These are phyloP conservation scores for Wickerhamomyces chaumierensis DNA, from an alignment of 805 yeast genomes.

Conservation along the genomic window DNA sequence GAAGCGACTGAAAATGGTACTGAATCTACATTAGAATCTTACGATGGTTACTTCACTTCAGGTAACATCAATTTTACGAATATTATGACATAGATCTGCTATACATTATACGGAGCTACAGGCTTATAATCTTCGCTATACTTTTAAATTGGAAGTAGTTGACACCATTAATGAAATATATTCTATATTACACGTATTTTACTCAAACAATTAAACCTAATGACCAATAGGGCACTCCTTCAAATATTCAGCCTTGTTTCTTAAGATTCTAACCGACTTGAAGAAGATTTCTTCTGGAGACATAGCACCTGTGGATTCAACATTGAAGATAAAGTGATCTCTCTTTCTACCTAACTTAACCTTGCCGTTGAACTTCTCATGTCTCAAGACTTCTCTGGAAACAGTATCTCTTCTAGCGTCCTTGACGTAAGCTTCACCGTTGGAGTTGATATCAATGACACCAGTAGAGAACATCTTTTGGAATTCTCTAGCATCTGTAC, in stretches of 20 bases:
- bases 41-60: slow-evolving; percentile 6
- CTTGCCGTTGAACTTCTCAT: slow-evolving; percentile 78
- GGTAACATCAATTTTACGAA: slow-evolving; percentile 4
- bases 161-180: no score
- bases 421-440: slow-evolving; percentile 66
- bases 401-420: slow-evolving; percentile 95
- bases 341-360: slow-evolving; percentile 86
- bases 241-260: slow-evolving; percentile 73
- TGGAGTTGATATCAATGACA: slow-evolving; percentile 63
- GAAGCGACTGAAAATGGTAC: slow-evolving; percentile 1
- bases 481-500: slow-evolving; percentile 67
- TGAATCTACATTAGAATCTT: slow-evolving; percentile 3
- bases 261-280: slow-evolving; percentile 77
- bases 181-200: not conserved
- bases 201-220: not conserved
- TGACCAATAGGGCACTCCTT: slow-evolving; percentile 69
- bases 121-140: no score
- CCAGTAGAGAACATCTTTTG: slow-evolving; percentile 90
- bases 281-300: slow-evolving; percentile 91
- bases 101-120: no score
- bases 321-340: slow-evolving; percentile 88
- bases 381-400: slow-evolving; percentile 91
- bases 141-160: no score
- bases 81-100: not conserved
- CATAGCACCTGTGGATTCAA: slow-evolving; percentile 96